Conservation (phyloP, 257 asterid genomes). For the Lycium barbarum region DNA sequence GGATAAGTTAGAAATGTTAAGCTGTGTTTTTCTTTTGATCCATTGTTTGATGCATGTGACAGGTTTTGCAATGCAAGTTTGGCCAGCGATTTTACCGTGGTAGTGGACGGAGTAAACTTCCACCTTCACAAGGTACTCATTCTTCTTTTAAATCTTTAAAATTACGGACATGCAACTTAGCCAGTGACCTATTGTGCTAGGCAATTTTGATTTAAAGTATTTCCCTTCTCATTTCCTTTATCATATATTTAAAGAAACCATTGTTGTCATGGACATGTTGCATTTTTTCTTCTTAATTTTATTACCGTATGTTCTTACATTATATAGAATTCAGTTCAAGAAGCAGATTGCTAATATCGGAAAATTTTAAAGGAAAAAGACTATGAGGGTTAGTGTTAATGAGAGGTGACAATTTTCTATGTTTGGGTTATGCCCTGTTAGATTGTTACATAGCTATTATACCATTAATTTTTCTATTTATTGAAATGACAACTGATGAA, state of each 20-base stretch:
- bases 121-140: constrained; percentile 89
- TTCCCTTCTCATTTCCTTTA: background rate
- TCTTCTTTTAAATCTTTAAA: constrained; percentile 27
- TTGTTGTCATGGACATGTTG: background rate
- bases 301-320: background rate
- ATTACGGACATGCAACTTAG: background rate
- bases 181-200: background rate
- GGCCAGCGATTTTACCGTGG: constrained; percentile 78
- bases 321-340: constrained; percentile 1
- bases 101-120: constrained; percentile 68
- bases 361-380: background rate
- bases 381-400: background rate
- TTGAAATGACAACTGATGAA: background rate
- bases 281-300: background rate
- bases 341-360: background rate
- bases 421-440: background rate
- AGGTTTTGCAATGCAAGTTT: constrained; percentile 82
- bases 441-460: constrained; percentile 7
- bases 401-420: constrained; percentile 12
- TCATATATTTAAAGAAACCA: constrained; percentile 9
- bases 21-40: constrained; percentile 21
- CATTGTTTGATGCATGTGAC: constrained; percentile 33
- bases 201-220: background rate
- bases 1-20: constrained; percentile 14
- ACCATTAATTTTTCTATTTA: constrained; percentile 16